Evolutionary conservation across 2,329 filamentous ascomycete genomes (phyloP), one percentile per base, ranked within the genome.

Genomic region (Huntiella decipiens): DNA sequence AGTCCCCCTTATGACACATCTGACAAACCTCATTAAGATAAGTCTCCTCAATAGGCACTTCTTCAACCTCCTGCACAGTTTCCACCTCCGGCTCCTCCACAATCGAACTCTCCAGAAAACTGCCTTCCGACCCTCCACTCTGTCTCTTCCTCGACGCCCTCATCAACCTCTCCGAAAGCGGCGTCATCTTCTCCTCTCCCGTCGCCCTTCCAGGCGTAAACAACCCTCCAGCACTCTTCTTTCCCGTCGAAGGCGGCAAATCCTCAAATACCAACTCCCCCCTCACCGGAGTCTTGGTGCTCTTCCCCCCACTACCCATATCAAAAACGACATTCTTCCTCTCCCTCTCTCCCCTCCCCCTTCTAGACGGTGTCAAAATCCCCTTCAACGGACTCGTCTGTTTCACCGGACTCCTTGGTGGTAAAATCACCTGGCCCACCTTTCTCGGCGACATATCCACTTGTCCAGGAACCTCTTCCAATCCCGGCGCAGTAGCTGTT

Each of bases 241-340:
- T 49, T 11, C 38, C 35, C 17, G 47, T 37, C 22, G 61, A 63
- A 11, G 60, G 61, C 2, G 67, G 64, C 31, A 72, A 54, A 47
- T 75, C 71, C 33, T 69, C 67, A 46, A 74, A 73, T 42, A 64
- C 68, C 0, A 72, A 57, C 39, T 73, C 69, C 8, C 57, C 57
- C 15, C 37, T 55, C n/a, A 36, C 22, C 22, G 22, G 22, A 28
- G 22, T 49, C 52, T 19, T 56, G 51, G 7, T 51, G 52, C 32
- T 54, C 52, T 19, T 52, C 52, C 33, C 54, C 4, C 38, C 38
- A 12, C 52, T 16, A 51, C 54, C 17, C 32, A 53, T 52, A 12
- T 66, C 62, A 53, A 77, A 78, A 0, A 64, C 67, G 11, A 77
- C 74, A 51, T 59, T 76, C 57, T 77, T 78, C 11, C 58, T 63